These are phyloP conservation scores for Quercus dentata DNA, from an alignment of 306 rosid genomes.

Conservation along the genomic window DNA sequence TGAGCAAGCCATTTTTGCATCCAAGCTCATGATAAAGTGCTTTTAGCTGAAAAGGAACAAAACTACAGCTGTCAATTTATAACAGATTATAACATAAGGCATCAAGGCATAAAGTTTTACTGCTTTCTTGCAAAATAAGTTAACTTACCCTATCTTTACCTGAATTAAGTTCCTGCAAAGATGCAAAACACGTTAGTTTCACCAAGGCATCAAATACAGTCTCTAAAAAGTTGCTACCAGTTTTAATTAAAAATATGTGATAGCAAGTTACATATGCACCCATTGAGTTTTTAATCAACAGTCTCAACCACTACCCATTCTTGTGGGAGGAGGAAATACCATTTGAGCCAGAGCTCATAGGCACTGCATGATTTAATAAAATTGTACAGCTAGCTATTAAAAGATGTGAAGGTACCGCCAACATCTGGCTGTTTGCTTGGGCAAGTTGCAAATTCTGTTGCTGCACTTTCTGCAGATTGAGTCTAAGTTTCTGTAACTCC, in stretches of 20 bases:
- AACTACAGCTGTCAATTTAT: constrained; percentile 1
- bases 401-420: constrained; percentile 42
- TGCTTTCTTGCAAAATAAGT: constrained; percentile 13
- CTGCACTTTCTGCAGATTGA: constrained; percentile 51
- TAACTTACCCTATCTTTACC: constrained; percentile 72
- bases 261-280: too few species aligned
- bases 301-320: too few species aligned
- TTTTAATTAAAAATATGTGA: background rate
- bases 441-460: constrained; percentile 80
- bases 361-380: background rate
- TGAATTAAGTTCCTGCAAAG: constrained; percentile 71
- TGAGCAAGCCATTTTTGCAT: constrained; percentile 64
- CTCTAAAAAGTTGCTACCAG: background rate
- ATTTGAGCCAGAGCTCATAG: too few species aligned
- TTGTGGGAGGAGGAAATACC: too few species aligned
- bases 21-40: constrained; percentile 70
- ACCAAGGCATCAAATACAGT: background rate
- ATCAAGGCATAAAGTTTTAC: constrained; percentile 14
- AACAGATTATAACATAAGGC: background rate
- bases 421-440: constrained; percentile 59
- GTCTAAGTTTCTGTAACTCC: constrained; percentile 56
- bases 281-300: too few species aligned
- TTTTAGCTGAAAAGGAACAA: constrained; percentile 47
- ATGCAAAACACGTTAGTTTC: constrained; percentile 10
- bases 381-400: background rate